A percentile compares a stretch with the other conserved stretches of the same genome.
These are phyloP conservation scores for Hortaea sp. DNA, from an alignment of 2,329 filamentous ascomycete species.

Conservation along the genomic window DNA sequence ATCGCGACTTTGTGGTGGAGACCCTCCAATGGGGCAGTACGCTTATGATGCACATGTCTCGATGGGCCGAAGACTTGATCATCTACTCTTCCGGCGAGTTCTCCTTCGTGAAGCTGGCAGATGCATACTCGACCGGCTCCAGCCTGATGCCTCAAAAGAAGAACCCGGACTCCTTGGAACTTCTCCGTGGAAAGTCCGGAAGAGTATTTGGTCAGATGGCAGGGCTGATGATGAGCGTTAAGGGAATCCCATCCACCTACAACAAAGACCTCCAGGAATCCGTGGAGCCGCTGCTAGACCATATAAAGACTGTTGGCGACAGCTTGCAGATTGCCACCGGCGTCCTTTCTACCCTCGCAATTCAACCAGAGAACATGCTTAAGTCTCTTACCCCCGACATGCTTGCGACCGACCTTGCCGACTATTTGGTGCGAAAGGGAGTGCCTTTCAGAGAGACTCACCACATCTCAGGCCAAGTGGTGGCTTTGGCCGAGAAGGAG, in stretches of 20 bases:
- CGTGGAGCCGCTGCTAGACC: constrained; percentile 75
- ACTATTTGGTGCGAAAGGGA: constrained; percentile 54
- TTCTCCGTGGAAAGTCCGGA: constrained; percentile 68
- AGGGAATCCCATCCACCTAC: constrained; percentile 71
- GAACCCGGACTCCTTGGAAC: constrained; percentile 64
- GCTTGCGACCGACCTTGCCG: constrained; percentile 63
- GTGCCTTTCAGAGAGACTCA: constrained; percentile 74
- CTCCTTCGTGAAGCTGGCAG: constrained; percentile 63
- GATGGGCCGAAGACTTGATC: constrained; percentile 80
- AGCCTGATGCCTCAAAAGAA: constrained; percentile 79
- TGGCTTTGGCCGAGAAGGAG: constrained; percentile 60
- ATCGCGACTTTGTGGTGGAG: constrained; percentile 76
- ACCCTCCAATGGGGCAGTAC: constrained; percentile 69
- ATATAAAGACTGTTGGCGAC: constrained; percentile 70
- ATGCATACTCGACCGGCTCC: constrained; percentile 70
- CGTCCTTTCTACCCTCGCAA: constrained; percentile 62
- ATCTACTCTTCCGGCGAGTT: constrained; percentile 71
- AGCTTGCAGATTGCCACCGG: constrained; percentile 75
- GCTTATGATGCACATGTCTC: constrained; percentile 68
- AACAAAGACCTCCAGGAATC: constrained; percentile 91
- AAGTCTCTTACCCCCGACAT: constrained; percentile 72
- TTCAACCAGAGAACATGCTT: constrained; percentile 65
- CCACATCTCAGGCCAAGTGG: constrained; percentile 63
- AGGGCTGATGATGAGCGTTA: constrained; percentile 66
- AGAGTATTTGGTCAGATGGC: constrained; percentile 72